Conservation (phyloP, 148 eudicot species). For the Oxyria digyna region DNA sequence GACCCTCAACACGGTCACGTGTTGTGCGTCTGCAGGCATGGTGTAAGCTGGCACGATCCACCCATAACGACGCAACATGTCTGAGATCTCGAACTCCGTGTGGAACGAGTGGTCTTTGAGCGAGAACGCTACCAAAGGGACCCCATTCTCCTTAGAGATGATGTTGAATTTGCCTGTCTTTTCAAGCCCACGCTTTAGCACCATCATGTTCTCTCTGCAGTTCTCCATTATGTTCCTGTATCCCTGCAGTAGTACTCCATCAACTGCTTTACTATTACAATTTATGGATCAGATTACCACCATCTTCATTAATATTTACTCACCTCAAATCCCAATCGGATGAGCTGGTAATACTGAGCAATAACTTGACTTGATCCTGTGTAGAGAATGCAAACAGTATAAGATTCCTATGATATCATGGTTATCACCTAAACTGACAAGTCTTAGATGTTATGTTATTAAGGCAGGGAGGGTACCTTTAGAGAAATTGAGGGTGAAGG, state of each 20-base stretch:
- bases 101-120: conserved; percentile 44
- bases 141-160: conserved; percentile 55
- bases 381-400: not conserved
- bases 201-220: conserved; percentile 42
- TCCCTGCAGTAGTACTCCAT: conserved; percentile 24
- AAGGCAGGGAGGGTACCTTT: conserved; percentile 27
- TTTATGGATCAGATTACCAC: not conserved
- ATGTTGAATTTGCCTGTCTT: conserved; percentile 49
- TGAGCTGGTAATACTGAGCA: conserved; percentile 72
- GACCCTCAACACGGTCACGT: conserved; percentile 51
- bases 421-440: no score
- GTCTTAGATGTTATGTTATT: no score
- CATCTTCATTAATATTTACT: conserved; percentile 7
- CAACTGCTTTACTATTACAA: not conserved
- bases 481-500: conserved; percentile 68
- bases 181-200: conserved; percentile 37
- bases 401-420: no score
- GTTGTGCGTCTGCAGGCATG: conserved; percentile 60
- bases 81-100: conserved; percentile 58
- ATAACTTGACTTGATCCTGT: conserved; percentile 61
- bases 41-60: conserved; percentile 84
- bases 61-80: conserved; percentile 45
- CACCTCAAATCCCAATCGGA: conserved; percentile 61
- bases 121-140: conserved; percentile 69
- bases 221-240: conserved; percentile 79